These are phyloP conservation scores for Stagonosporopsis cucurbitacearum DNA, from an alignment of 2,329 filamentous ascomycete species.

Conservation along the genomic window DNA sequence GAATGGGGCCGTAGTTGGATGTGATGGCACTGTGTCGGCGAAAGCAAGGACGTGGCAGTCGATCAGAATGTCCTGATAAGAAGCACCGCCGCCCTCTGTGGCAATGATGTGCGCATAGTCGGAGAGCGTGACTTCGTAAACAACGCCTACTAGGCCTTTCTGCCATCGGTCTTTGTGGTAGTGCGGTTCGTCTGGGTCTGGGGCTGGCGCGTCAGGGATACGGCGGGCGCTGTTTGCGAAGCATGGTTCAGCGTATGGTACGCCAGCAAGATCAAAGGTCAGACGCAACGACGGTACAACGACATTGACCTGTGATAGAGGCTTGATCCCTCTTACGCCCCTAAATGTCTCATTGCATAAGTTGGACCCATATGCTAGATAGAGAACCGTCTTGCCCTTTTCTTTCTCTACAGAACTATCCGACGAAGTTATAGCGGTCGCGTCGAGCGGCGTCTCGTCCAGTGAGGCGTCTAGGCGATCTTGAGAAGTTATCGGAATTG, in stretches of 20 bases:
- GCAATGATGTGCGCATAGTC: slow-evolving; percentile 88
- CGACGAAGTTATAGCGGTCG: slow-evolving; percentile 22
- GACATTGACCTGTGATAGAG: slow-evolving; percentile 81
- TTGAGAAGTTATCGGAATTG: slow-evolving; percentile 31
- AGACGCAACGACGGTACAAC: slow-evolving; percentile 78
- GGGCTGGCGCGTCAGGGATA: slow-evolving; percentile 37
- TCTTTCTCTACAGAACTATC: slow-evolving; percentile 25
- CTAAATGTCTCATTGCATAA: slow-evolving; percentile 80
- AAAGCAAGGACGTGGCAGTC: slow-evolving; percentile 74
- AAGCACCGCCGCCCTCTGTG: slow-evolving; percentile 84
- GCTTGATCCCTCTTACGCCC: slow-evolving; percentile 77
- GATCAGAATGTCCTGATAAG: slow-evolving; percentile 84
- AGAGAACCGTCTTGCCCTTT: slow-evolving; percentile 47
- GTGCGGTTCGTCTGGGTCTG: slow-evolving; percentile 34
- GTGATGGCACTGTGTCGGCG: slow-evolving; percentile 65
- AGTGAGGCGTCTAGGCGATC: slow-evolving; percentile 44
- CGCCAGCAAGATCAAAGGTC: slow-evolving; percentile 82
- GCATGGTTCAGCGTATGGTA: slow-evolving; percentile 89
- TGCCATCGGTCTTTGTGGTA: slow-evolving; percentile 70
- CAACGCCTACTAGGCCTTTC: slow-evolving; percentile 87
- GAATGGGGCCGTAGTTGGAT: slow-evolving; percentile 69
- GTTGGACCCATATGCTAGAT: slow-evolving; percentile 85
- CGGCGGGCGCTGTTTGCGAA: slow-evolving; percentile 81
- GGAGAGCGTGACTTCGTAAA: slow-evolving; percentile 86
- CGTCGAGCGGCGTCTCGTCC: slow-evolving; percentile 35